Base-by-base conservation (phyloP, 345 rosid genomes). In the Luvunga scandens region DNA sequence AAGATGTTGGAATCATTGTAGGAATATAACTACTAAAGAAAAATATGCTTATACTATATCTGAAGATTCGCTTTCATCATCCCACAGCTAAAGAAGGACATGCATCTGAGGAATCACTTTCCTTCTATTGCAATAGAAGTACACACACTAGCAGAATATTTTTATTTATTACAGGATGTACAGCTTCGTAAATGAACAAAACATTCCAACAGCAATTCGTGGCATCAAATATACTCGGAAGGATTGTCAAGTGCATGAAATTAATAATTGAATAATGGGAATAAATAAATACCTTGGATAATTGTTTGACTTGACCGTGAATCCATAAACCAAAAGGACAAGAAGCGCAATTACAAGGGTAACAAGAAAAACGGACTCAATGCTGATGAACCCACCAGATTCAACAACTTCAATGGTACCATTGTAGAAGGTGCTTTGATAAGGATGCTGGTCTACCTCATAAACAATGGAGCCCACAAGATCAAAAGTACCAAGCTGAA, bases 331-430 rank as follows among this genome's bases (percentile, higher is more conserved):
- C 86, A 75, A 89, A 77, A 91, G 77, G 76, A 89, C 79, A 76
- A 91, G 88, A 79, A 89, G 85, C 24, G 93, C 92, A 12, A 85
- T 57, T 16, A 94, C 94, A 71, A 95, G 90, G 77, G 95, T 88
- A 66, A 90, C 80, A 59, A 96, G 97, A 81, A 96, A 91, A 76
- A 96, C 91, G 27, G 99, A 92, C 79, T 96, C 99, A 66, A 91
- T 81, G 79, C 92, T 92, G 68, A 94, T 77, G 80, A 94, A 88
- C 68, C 90, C 90, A 42, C 97, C 97, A 42, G 87, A 83, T 79
- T 96, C 99, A 63, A 91, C 86, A 76, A 94, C 97, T 88, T 96
- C 99, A n/a, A 96, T 79, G 76, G 98, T 92, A 77, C 94, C 97
- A 78, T 94, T 96, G 79, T 89, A 90, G 83, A 92, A 94, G 36